Percentiles rank a stretch among this genome's conserved stretches.
These are phyloP conservation scores for Exophiala xenobiotica DNA, from an alignment of 2,329 filamentous ascomycete genomes.

Conservation along the genomic window DNA sequence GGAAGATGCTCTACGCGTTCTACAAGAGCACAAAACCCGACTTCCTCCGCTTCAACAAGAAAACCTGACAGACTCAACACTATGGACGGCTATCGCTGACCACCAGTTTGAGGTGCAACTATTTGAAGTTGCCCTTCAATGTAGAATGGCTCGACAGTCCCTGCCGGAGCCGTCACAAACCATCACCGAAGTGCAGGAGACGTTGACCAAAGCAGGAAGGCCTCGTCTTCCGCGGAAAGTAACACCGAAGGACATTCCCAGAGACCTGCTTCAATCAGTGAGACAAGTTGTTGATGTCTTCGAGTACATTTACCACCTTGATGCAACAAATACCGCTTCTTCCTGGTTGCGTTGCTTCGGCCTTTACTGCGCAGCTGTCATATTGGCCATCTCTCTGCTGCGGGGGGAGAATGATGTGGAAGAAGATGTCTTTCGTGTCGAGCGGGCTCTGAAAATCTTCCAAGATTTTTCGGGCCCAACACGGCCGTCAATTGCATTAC, in stretches of 20 bases:
- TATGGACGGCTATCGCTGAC: conserved; percentile 13
- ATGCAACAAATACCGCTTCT: conserved; percentile 10
- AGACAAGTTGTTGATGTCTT: conserved; percentile 20
- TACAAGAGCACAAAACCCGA: conserved; percentile 12
- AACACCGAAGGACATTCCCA: conserved; percentile 2
- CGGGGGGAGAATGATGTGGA: conserved; percentile 19
- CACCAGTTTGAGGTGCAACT: conserved; percentile 23
- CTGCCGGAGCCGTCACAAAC: neutral
- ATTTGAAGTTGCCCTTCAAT: conserved; percentile 17
- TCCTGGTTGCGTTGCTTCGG: conserved; percentile 24
- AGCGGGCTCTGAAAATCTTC: conserved; percentile 12
- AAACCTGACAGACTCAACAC: conserved; percentile 2
- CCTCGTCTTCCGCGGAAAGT: conserved; percentile 11
- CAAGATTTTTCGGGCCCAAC: conserved; percentile 6
- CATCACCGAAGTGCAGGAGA: neutral
- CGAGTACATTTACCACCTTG: conserved; percentile 15
- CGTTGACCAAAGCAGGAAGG: neutral
- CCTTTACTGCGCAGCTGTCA: conserved; percentile 15
- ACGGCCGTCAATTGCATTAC: conserved; percentile 4
- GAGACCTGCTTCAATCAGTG: conserved; percentile 15
- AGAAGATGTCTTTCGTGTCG: conserved; percentile 14
- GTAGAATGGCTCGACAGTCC: conserved; percentile 8
- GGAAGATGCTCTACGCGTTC: conserved; percentile 6
- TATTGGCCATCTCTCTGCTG: conserved; percentile 21
- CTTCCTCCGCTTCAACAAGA: conserved; percentile 13